Evolutionary conservation across 2,329 filamentous ascomycete genomes (phyloP).

Genomic region (Diaporthe aspalathi): DNA sequence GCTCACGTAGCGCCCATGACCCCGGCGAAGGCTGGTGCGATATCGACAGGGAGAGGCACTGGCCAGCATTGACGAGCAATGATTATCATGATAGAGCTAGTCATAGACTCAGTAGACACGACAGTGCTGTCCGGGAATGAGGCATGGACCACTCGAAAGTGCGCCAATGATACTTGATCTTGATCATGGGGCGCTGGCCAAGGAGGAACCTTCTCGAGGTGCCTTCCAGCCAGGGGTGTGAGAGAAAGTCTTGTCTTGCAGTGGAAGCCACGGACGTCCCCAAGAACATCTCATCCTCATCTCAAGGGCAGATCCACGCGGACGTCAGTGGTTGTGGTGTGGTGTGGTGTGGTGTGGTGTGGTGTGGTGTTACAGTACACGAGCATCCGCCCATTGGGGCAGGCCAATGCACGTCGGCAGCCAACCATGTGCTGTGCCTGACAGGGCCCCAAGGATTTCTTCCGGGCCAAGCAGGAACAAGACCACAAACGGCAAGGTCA

Average conservation of each 20-base stretch:
- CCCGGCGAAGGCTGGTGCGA: no score
- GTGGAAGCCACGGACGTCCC: no score
- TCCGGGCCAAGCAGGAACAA: background rate
- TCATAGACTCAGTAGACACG: background rate
- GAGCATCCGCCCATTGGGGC: background rate
- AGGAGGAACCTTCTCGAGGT: no score
- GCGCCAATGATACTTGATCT: background rate
- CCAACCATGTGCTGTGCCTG: constrained; percentile 27
- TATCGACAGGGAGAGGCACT: background rate
- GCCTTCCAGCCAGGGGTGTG: no score
- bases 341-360: no score
- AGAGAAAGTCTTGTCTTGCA: no score
- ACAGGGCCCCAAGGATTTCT: background rate
- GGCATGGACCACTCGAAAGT: background rate
- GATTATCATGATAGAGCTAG: background rate
- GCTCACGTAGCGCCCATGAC: background rate
- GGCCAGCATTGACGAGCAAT: background rate
- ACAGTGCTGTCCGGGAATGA: background rate
- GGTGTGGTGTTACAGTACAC: no score
- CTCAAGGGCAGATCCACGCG: background rate
- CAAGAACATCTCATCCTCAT: background rate
- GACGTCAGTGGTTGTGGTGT: constrained; percentile 29
- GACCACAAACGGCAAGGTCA: background rate
- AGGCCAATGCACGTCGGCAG: constrained; percentile 6
- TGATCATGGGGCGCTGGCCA: no score